Evolutionary conservation across 495 filamentous ascomycete genomes (phyloP), one percentile per base, ranked within the genome.

Genomic region (Ramalina intermedia): DNA sequence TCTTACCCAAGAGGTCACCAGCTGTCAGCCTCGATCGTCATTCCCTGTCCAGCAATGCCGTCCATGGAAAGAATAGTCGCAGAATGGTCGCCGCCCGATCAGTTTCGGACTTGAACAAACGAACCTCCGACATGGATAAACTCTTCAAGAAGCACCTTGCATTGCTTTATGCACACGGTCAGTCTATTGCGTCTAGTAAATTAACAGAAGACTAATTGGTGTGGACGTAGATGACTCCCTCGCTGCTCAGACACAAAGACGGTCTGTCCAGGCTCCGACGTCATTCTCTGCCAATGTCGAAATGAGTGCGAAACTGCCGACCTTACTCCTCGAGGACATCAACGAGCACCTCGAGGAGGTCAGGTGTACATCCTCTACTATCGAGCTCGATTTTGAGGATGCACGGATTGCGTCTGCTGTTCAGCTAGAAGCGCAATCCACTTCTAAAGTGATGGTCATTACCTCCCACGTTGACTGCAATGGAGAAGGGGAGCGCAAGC

Each of bases 401-500:
- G 9, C 27, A 8, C 20, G 44, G 26, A 39, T 33, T 11, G 23
- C 51, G 0, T 24, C 47, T 21, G 45, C 33, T 18, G 50, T 46
- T 7, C 39, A 47, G 21, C 14, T 50, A 4, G 33, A 48, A 35
- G 29, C 54, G 24, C 29, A 37, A 29, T n/a, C 16, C 5, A 20
- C 45, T 6, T 20, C 36, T 17, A 52, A 43, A 9, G 59, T 63
- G 41, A 42, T 60, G 2, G 26, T 63, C 20, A 51, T 64, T 9
- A 64, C 62, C 37, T 59, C 62, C 5, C 62, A 64, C 48, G 40
- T 41, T 18, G 61, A 56, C 16, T 64, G 62, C 39, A 58, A 63
- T 45, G 17, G 40, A 6, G 51, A 63, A 21, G 62, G 62, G 17
- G 62, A 56, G 37, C 50, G 60, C 16, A 55, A 49, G 13, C 47